Conservation (phyloP, 73 alveolate species). For the Stentor roeselii region DNA sequence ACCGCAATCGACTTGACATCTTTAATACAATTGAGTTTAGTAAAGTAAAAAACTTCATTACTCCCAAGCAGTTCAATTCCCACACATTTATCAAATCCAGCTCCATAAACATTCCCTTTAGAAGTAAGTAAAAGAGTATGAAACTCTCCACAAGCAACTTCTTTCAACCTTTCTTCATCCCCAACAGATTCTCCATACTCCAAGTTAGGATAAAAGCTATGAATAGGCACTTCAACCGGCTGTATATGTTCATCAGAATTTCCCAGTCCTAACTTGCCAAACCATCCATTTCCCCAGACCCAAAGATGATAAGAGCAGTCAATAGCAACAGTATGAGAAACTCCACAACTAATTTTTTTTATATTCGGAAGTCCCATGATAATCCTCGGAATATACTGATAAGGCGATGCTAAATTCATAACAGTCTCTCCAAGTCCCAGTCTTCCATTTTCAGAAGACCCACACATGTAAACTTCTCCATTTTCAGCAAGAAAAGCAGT, state of each 20-base stretch:
- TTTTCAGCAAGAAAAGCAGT: constrained; percentile 55
- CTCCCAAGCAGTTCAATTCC: constrained; percentile 3
- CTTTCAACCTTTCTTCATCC: constrained; percentile 1
- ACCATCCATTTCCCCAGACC: constrained; percentile 84
- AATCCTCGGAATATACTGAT: constrained; percentile 37
- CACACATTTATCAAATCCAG: constrained; percentile 50
- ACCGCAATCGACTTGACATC: background rate
- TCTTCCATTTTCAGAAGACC: constrained; percentile 80
- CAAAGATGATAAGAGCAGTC: constrained; percentile 61
- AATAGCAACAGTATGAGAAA: constrained; percentile 62
- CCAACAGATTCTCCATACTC: too few relatives aligned
- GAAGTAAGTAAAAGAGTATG: constrained; percentile 46
- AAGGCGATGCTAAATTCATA: constrained; percentile 26
- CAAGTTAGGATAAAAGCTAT: background rate
- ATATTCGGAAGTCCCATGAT: constrained; percentile 42
- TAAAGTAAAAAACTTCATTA: background rate
- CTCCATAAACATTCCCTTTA: constrained; percentile 28
- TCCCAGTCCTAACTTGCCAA: constrained; percentile 61
- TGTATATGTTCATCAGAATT: background rate
- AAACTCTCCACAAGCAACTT: constrained; percentile 47
- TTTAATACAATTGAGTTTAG: background rate
- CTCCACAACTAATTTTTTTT: constrained; percentile 67
- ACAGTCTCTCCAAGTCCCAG: constrained; percentile 68
- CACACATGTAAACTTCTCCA: constrained; percentile 78
- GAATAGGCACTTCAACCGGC: background rate